phyloP scores from a whole-genome alignment of 768 basidiomycete species.

The Boletus vinaceobasis region DNA sequence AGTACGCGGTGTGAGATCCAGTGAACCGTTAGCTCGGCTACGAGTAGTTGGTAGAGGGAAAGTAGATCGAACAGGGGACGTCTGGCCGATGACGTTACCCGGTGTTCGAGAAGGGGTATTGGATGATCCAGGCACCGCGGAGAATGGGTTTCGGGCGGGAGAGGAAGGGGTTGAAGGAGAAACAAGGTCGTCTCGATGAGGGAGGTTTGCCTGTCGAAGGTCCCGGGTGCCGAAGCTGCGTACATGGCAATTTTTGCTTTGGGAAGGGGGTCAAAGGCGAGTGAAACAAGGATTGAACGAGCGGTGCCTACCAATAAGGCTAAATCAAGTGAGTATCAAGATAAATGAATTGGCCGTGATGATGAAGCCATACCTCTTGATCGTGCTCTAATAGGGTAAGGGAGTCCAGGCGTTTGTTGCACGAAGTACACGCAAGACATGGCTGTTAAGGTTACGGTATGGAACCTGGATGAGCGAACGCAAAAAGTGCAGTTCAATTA shows the following conservation, averaged over 20 bases:
- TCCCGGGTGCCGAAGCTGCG: slow-evolving; percentile 77
- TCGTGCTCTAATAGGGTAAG: slow-evolving; percentile 78
- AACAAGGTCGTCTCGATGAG: slow-evolving; percentile 41
- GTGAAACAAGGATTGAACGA: not conserved
- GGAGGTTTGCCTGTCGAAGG: slow-evolving; percentile 68
- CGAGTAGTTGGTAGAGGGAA: slow-evolving; percentile 33
- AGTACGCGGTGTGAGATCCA: slow-evolving; percentile 24
- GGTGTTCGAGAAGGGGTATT: slow-evolving; percentile 9
- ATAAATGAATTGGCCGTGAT: not conserved
- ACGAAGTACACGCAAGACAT: slow-evolving; percentile 74
- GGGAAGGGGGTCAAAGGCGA: not conserved
- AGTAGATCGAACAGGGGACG: slow-evolving; percentile 30
- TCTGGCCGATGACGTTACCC: slow-evolving; percentile 22
- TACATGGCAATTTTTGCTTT: slow-evolving; percentile 78
- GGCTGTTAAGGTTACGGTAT: slow-evolving; percentile 41
- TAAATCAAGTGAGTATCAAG: slow-evolving; percentile 12
- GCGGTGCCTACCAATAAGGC: slow-evolving; percentile 43
- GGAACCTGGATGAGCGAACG: slow-evolving; percentile 2
- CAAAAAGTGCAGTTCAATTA: slow-evolving; percentile 1
- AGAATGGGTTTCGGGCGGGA: slow-evolving; percentile 26
- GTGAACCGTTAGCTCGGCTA: slow-evolving; percentile 19
- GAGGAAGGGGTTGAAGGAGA: slow-evolving; percentile 32
- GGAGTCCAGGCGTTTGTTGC: slow-evolving; percentile 78
- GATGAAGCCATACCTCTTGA: slow-evolving; percentile 52
- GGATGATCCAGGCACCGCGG: slow-evolving; percentile 8